phyloP scores from a whole-genome alignment of 345 rosid species.

The Eucalyptus leucophloia region DNA sequence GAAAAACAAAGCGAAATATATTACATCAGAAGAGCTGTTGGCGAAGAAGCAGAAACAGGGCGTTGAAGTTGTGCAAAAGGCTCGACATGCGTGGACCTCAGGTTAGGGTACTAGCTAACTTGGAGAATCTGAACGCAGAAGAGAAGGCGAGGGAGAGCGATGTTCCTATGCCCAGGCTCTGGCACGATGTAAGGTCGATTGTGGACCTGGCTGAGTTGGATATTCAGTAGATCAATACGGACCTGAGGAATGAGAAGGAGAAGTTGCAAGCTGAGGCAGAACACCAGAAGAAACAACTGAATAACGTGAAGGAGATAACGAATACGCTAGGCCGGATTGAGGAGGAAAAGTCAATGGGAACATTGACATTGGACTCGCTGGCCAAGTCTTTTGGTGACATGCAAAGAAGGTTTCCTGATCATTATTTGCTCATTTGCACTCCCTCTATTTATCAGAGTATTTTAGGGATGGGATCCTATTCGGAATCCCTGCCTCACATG shows the following conservation, averaged over 20 bases:
- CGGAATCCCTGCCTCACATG: slow-evolving; percentile 34
- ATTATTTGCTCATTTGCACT: too few species aligned
- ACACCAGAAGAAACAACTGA: slow-evolving; percentile 38
- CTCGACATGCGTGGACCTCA: slow-evolving; percentile 94
- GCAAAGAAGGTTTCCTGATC: slow-evolving; percentile 3
- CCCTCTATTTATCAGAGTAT: slow-evolving; percentile 53
- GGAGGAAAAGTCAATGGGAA: too few species aligned
- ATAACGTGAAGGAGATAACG: neutral
- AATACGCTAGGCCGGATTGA: too few species aligned
- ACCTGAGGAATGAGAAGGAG: slow-evolving; percentile 79
- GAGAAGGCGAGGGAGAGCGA: slow-evolving; percentile 69
- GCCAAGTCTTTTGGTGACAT: too few species aligned
- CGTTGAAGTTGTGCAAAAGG: slow-evolving; percentile 65
- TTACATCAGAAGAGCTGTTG: slow-evolving; percentile 55
- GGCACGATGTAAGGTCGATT: slow-evolving; percentile 56
- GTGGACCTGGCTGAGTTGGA: slow-evolving; percentile 71
- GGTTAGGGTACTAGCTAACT: slow-evolving; percentile 63
- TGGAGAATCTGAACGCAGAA: slow-evolving; percentile 80
- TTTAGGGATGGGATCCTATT: slow-evolving; percentile 92
- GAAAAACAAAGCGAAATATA: slow-evolving; percentile 2
- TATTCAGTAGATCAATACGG: slow-evolving; percentile 71
- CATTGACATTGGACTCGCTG: too few species aligned
- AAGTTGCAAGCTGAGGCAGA: slow-evolving; percentile 39
- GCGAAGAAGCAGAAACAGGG: slow-evolving; percentile 74
- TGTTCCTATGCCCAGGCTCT: slow-evolving; percentile 86